Conservation (phyloP, 2,329 filamentous ascomycete genomes). For the Mollisia scopiformis region DNA sequence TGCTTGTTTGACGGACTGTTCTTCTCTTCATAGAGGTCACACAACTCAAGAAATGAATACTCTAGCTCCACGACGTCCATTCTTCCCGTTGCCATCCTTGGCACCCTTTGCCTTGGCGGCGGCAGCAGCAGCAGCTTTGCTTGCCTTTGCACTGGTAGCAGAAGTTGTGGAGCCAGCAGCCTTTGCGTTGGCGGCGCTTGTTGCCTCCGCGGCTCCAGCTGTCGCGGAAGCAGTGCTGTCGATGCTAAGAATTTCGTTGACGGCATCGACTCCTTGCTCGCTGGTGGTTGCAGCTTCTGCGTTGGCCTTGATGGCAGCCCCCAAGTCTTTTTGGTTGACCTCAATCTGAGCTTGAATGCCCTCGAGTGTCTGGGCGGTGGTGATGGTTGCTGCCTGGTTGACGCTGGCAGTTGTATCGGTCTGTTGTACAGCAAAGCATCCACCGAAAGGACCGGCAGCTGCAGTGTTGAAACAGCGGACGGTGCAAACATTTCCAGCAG, state of each 20-base stretch:
- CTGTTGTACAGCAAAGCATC: constrained; percentile 62
- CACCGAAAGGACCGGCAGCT: constrained; percentile 58
- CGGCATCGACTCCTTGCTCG: not conserved
- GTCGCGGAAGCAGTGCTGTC: not conserved
- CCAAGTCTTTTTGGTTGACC: constrained; percentile 54
- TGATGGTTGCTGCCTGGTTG: constrained; percentile 48
- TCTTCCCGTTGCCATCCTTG: not conserved
- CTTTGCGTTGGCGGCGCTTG: not conserved
- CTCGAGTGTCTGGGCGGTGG: constrained; percentile 48
- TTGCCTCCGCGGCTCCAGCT: not conserved
- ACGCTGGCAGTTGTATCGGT: constrained; percentile 44
- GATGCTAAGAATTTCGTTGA: not conserved
- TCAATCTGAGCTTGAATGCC: constrained; percentile 51
- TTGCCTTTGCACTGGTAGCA: not conserved
- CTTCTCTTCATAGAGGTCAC: not conserved
- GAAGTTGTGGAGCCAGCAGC: not conserved
- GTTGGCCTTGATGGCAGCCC: constrained; percentile 47
- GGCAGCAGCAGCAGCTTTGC: not conserved
- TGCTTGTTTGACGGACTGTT: too few species aligned
- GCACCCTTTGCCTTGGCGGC: not conserved
- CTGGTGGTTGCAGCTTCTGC: not conserved
- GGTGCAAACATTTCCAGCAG: constrained; percentile 61
- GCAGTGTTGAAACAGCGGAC: constrained; percentile 63
- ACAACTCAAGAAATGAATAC: not conserved
- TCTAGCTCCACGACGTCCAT: not conserved